Evolutionary conservation across 352 stramenopile species (phyloP).

Genomic region (Plasmopara muralis): DNA sequence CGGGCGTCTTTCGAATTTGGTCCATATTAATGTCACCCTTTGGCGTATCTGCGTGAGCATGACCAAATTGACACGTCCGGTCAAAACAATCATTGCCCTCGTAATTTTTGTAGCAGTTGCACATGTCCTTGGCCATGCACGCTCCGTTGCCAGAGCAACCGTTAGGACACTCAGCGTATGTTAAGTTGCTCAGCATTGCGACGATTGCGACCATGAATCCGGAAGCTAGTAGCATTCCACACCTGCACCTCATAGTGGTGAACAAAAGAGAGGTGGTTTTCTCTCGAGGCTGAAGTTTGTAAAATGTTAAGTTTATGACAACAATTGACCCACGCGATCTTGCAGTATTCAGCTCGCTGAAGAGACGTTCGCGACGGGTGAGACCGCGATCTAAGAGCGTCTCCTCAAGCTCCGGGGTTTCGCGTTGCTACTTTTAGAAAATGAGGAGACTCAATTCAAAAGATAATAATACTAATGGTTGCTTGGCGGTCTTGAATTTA

Average conservation of each 20-base stretch:
- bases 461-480: too few species aligned
- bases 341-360: constrained; percentile 5
- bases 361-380: constrained; percentile 23
- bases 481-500: too few species aligned
- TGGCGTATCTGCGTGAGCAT: constrained; percentile 87
- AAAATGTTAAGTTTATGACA: constrained; percentile 9
- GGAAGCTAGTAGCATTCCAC: constrained; percentile 12
- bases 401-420: constrained; percentile 14
- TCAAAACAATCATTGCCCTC: constrained; percentile 77
- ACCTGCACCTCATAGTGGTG: constrained; percentile 13
- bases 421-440: constrained; percentile 8
- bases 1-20: constrained; percentile 9
- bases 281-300: constrained; percentile 17
- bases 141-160: constrained; percentile 78
- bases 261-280: constrained; percentile 1
- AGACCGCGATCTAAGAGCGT: constrained; percentile 21
- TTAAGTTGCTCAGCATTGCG: constrained; percentile 15
- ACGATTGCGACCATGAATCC: constrained; percentile 19
- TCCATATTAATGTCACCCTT: constrained; percentile 92
- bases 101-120: constrained; percentile 82
- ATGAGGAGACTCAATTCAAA: too few species aligned
- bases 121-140: constrained; percentile 78
- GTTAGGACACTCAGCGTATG: constrained; percentile 54
- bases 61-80: constrained; percentile 80
- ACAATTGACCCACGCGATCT: constrained; percentile 11